Base-by-base conservation (phyloP, 768 basidiomycete species). In the Filobasidium wieringae region DNA sequence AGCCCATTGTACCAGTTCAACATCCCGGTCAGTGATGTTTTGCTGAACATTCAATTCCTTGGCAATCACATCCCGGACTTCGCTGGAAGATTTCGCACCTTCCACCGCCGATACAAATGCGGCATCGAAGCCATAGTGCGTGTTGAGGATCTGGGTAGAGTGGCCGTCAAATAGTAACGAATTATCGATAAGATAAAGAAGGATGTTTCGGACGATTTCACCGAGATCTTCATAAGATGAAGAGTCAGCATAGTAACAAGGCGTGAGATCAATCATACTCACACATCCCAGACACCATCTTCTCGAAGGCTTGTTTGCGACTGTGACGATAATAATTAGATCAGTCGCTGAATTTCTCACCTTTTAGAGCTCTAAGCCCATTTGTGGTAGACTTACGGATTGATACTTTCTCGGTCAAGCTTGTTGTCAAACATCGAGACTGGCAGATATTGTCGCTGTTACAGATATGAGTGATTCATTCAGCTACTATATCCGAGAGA, bases 281-380 rank as follows among this genome's bases (percentile, higher is more conserved):
- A 72, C 71, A 99, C 93, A 99, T 96, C 57, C 95, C 95, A 1
- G 90, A 95, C 64, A 99, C 86, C 76, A 95, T 89, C 77, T 97
- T 99, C 75, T 99, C 95, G 70, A 90, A 97, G 1, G 87, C 87
- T 72, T 97, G 95, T 71, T 81, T 85, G 33, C 80, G 78, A 26
- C 75, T 76, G 54, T 3, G 32, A 8, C n/a, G 58, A 37, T 53
- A 40, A 41, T 4, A 17, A 29, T 3, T 14, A 22, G 17, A 15
- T 49, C 19, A 49, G 11, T n/a, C 1, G 34, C 14, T 6, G 37
- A 4, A 4, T 14, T 12, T 17, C n/a, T 24, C 31, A 29, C 26
- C 4, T 2, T 11, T 33, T 22, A 12, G 11, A 7, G 45, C 9
- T 19, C n/a, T 9, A 19, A 4, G 19, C 1, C n/a, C n/a, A n/a